Evolutionary conservation across 2,329 filamentous ascomycete species (phyloP), one percentile per base, ranked within the genome.

Genomic region (Cadophora gregata): DNA sequence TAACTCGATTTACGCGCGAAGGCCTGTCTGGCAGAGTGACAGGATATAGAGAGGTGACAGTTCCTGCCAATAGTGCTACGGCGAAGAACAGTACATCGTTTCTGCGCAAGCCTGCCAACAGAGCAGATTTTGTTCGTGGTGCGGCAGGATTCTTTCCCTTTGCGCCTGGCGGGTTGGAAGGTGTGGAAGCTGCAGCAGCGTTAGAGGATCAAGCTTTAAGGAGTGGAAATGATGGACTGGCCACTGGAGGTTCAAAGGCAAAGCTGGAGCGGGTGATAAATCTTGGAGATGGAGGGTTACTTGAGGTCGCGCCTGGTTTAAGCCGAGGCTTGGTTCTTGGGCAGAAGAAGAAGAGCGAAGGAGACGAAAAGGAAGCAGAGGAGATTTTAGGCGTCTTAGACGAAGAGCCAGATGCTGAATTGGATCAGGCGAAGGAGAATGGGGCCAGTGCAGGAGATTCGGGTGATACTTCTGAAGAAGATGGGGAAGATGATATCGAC

Each of bases 31-130:
- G 96, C 25, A 87, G 91, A 62, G 95, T 99, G 27, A 97, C 93
- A 9, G 94, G 94, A 60, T 98, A 99, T 79, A 91, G 90, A 76
- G 96, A 97, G 78, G 92, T 98, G 60, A 97, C 96, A 0, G 89
- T 98, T 9, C 93, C 95, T 5, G 93, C 93, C 38, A 92, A 89
- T 74, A 96, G 91, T 74, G 93, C 92, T 19, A 97, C 92, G 19
- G 95, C 93, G 58, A 99, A 97, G 80, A 97, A 97, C 76, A 97
- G 93, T 2, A 98, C 94, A 0, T 97, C 93, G 5, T 83, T 97
- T 48, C 82, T 92, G 19, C 87, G 96, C 55, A 96, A 96, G 76
- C 95, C 95, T 3, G 95, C 93, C 16, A 90, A 88, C 65, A 87
- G 92, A 69, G 93, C 92, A 33, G 94, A 98, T 59, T 97, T 98